A percentile compares a stretch with the other conserved stretches of the same genome.
Evolutionary conservation across 176 grass and related monocot species (phyloP).

Genomic region (Triticum monococcum): DNA sequence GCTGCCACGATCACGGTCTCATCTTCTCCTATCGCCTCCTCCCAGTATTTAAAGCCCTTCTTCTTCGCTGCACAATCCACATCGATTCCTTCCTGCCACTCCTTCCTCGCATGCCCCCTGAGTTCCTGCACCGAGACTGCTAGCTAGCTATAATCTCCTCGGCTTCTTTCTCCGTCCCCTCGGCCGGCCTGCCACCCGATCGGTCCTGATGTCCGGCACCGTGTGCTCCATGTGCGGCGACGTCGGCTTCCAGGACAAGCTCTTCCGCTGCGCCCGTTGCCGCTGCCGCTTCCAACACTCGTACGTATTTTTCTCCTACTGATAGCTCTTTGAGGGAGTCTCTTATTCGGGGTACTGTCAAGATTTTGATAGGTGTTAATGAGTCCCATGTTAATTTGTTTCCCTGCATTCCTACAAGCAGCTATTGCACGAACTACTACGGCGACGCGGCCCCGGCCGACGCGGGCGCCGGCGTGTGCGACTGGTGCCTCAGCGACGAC

Average conservation of each 20-base stretch:
- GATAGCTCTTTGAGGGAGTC: too few species aligned
- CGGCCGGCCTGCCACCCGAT: background rate
- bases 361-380: background rate
- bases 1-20: conserved; percentile 17
- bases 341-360: background rate
- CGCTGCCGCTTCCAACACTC: conserved; percentile 85
- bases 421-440: conserved; percentile 98
- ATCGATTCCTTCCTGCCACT: background rate
- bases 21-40: background rate
- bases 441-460: conserved; percentile 40
- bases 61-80: background rate
- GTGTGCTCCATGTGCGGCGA: conserved; percentile 99
- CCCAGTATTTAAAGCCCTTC: conserved; percentile 38
- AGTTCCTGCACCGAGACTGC: background rate
- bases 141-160: background rate
- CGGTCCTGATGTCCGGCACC: background rate
- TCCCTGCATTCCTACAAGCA: background rate
- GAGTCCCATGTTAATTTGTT: background rate
- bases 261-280: conserved; percentile 89
- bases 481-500: conserved; percentile 79
- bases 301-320: conserved; percentile 22
- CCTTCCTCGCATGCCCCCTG: background rate
- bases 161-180: background rate
- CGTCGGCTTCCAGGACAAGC: conserved; percentile 93
- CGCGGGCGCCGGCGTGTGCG: conserved; percentile 54